Evolutionary conservation across 129 eudicot species (phyloP).

Genomic region (Chrysanthemum makinoi): DNA sequence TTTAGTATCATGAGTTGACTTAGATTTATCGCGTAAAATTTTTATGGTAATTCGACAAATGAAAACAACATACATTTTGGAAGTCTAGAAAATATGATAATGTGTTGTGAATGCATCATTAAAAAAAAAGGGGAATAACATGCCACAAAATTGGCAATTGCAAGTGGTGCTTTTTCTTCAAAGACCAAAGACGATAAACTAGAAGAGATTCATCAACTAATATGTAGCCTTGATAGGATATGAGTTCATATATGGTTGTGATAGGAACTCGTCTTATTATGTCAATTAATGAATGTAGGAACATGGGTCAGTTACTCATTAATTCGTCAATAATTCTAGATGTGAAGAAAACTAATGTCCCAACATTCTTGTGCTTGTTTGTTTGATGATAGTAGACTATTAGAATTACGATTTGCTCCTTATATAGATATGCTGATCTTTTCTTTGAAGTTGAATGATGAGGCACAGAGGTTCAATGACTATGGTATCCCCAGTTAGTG

Average conservation of each 20-base stretch:
- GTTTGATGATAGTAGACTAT: not conserved
- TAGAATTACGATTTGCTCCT: not conserved
- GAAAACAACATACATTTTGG: not conserved
- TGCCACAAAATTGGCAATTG: not conserved
- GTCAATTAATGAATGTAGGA: not conserved
- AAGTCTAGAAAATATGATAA: not conserved
- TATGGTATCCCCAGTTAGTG: not conserved
- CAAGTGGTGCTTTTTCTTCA: not conserved
- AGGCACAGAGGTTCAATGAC: slow-evolving; percentile 8
- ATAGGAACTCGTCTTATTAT: not conserved
- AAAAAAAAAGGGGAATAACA: not conserved
- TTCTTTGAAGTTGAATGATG: slow-evolving; percentile 18
- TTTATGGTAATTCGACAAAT: not conserved
- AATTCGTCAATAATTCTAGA: not conserved
- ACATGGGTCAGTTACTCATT: not conserved
- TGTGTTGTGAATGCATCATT: not conserved
- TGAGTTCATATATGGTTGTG: not conserved
- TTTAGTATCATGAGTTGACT: not conserved
- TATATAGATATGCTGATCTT: not conserved
- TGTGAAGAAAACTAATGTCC: not conserved
- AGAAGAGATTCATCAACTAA: no score
- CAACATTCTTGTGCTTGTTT: not conserved
- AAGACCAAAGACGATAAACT: no score
- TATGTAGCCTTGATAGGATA: not conserved
- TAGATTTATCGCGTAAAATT: not conserved